A percentile compares a stretch with the other conserved stretches of the same genome.
These are phyloP conservation scores for Annulohypoxylon bovei DNA, from an alignment of 495 filamentous ascomycete species.

Conservation along the genomic window DNA sequence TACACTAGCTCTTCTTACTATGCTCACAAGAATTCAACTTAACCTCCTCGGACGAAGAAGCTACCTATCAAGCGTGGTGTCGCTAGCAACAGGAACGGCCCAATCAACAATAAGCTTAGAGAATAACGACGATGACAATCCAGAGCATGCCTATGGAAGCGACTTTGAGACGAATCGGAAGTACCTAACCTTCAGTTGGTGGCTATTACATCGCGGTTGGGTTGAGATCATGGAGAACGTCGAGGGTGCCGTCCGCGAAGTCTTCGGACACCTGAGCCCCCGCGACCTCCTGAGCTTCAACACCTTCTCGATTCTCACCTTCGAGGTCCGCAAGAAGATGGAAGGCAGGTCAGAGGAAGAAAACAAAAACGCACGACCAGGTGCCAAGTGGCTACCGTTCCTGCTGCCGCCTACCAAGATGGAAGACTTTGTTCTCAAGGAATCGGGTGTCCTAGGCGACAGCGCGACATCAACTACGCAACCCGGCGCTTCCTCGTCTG, in stretches of 20 bases:
- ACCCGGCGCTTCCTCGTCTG: slow-evolving; percentile 30
- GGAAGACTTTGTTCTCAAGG: slow-evolving; percentile 81
- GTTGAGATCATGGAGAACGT: slow-evolving; percentile 81
- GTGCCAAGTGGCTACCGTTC: slow-evolving; percentile 79
- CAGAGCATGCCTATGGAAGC: slow-evolving; percentile 81
- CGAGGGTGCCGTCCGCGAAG: slow-evolving; percentile 79
- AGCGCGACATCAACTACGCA: slow-evolving; percentile 44
- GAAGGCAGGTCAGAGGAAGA: slow-evolving; percentile 75
- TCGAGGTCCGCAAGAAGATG: slow-evolving; percentile 82
- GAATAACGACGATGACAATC: slow-evolving; percentile 85
- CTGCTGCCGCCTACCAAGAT: slow-evolving; percentile 81
- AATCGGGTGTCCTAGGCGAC: slow-evolving; percentile 78
- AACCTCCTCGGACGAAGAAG: slow-evolving; percentile 95
- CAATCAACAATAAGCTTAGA: slow-evolving; percentile 77
- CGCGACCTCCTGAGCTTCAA: slow-evolving; percentile 85
- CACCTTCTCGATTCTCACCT: slow-evolving; percentile 77
- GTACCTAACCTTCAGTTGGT: slow-evolving; percentile 97
- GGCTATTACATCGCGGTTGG: slow-evolving; percentile 93
- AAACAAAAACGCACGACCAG: slow-evolving; percentile 54
- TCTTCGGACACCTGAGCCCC: slow-evolving; percentile 86
- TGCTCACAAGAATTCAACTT: slow-evolving; percentile 95
- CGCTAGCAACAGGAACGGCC: slow-evolving; percentile 76
- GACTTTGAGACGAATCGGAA: slow-evolving; percentile 94
- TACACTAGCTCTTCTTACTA: slow-evolving; percentile 84
- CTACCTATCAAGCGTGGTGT: slow-evolving; percentile 94